A percentile compares a stretch with the other conserved stretches of the same genome.
These are phyloP conservation scores for Gossypium thurberi DNA, from an alignment of 345 rosid genomes.

Conservation along the genomic window DNA sequence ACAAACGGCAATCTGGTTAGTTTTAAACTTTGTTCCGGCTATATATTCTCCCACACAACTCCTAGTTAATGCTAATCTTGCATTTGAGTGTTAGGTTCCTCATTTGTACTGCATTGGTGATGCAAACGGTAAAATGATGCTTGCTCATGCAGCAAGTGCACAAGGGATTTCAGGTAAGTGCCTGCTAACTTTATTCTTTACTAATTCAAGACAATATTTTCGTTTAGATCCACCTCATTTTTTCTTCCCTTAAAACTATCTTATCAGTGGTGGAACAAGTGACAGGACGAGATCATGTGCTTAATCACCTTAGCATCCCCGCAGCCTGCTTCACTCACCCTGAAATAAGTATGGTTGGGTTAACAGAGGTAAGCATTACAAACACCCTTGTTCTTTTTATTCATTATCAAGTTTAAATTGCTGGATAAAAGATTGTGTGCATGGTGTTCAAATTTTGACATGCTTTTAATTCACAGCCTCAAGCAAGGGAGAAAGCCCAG, in stretches of 20 bases:
- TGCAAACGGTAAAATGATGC: slow-evolving; percentile 99
- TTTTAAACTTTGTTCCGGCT: slow-evolving; percentile 10
- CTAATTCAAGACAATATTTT: neutral
- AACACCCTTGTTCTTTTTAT: neutral
- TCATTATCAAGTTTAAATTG: neutral
- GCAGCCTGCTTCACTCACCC: slow-evolving; percentile 99
- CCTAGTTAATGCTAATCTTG: slow-evolving; percentile 8
- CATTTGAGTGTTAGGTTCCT: slow-evolving; percentile 53
- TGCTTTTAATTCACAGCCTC: slow-evolving; percentile 52
- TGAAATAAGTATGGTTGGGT: slow-evolving; percentile 98
- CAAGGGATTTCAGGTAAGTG: slow-evolving; percentile 94
- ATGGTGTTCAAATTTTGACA: slow-evolving; percentile 3
- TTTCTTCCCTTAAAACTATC: slow-evolving; percentile 7
- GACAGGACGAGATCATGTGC: slow-evolving; percentile 83
- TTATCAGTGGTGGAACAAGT: slow-evolving; percentile 90
- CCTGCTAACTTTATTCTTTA: neutral
- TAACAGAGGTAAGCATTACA: slow-evolving; percentile 66
- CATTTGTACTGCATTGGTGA: slow-evolving; percentile 91
- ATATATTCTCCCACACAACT: neutral
- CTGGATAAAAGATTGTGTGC: neutral
- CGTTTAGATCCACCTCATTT: neutral
- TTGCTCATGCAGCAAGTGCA: slow-evolving; percentile 99
- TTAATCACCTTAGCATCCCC: slow-evolving; percentile 88
- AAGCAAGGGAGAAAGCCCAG: slow-evolving; percentile 91
- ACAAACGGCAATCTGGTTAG: slow-evolving; percentile 69